These are phyloP conservation scores for Phytophthora litchii DNA, from an alignment of 352 stramenopile genomes.

Conservation along the genomic window DNA sequence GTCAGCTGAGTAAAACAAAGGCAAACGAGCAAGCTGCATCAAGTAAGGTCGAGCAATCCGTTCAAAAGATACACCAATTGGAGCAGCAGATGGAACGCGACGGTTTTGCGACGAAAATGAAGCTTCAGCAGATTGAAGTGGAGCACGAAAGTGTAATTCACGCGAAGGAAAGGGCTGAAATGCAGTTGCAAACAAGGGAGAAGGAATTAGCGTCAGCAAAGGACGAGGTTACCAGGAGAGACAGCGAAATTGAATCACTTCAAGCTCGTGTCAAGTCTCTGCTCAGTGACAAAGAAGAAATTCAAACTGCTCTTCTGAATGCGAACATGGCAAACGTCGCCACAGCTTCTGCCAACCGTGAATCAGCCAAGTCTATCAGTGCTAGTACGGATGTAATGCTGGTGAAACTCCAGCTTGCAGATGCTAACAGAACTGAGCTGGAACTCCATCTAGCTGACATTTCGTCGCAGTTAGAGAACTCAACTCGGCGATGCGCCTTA, in stretches of 20 bases:
- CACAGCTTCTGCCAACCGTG: conserved; percentile 14
- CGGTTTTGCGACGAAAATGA: conserved; percentile 39
- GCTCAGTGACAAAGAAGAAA: conserved; percentile 45
- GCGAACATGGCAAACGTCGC: conserved; percentile 34
- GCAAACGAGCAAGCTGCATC: conserved; percentile 45
- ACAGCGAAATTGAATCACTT: conserved; percentile 37
- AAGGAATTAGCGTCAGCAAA: conserved; percentile 36
- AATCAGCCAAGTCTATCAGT: conserved; percentile 14
- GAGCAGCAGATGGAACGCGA: conserved; percentile 46
- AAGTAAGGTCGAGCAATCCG: conserved; percentile 38
- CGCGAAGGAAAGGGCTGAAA: conserved; percentile 35
- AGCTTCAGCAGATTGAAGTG: conserved; percentile 44
- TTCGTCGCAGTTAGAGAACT: conserved; percentile 51
- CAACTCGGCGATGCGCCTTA: conserved; percentile 41
- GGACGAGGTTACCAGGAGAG: conserved; percentile 27
- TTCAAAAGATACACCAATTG: conserved; percentile 35
- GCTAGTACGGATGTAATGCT: conserved; percentile 51
- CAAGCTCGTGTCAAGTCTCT: conserved; percentile 40
- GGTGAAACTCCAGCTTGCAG: conserved; percentile 66
- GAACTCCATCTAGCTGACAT: conserved; percentile 58
- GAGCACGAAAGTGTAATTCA: conserved; percentile 28
- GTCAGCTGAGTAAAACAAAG: conserved; percentile 43
- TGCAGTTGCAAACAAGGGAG: conserved; percentile 37
- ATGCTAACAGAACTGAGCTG: conserved; percentile 57
- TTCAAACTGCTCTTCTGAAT: conserved; percentile 40